Evolutionary conservation across 306 rosid species (phyloP).

Genomic region (Begonia peltatifolia): DNA sequence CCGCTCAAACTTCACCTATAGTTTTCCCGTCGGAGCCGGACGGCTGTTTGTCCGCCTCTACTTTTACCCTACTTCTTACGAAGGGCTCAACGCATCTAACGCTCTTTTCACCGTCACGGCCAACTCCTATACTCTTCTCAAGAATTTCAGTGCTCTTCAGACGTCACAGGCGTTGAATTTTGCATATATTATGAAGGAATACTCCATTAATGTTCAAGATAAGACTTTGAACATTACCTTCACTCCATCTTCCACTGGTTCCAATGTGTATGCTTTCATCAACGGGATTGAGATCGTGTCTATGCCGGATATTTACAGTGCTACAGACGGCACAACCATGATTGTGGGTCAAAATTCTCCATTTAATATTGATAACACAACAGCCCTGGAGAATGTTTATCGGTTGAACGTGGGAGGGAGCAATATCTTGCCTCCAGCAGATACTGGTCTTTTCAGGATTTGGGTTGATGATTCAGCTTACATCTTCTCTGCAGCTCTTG

Average conservation of each 20-base stretch:
- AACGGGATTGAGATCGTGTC: conserved; percentile 91
- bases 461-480: conserved; percentile 56
- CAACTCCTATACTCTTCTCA: conserved; percentile 44
- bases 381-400: conserved; percentile 61
- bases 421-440: conserved; percentile 55
- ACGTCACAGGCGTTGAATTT: conserved; percentile 49
- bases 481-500: conserved; percentile 49
- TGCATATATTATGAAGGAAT: conserved; percentile 49
- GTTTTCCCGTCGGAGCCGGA: conserved; percentile 59
- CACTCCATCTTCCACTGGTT: conserved; percentile 35
- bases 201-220: conserved; percentile 40
- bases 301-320: conserved; percentile 62
- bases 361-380: conserved; percentile 33
- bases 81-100: conserved; percentile 29
- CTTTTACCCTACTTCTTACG: conserved; percentile 67
- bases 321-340: conserved; percentile 19
- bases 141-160: conserved; percentile 60
- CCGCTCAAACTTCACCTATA: conserved; percentile 38
- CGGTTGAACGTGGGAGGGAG: conserved; percentile 83
- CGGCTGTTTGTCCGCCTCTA: conserved; percentile 61
- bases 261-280: conserved; percentile 66
- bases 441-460: conserved; percentile 75
- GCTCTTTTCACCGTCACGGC: conserved; percentile 42
- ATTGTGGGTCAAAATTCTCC: conserved; percentile 28
- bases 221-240: conserved; percentile 51